Base-by-base conservation (phyloP, 23 red algal species). In the Agarophyton chilense region DNA sequence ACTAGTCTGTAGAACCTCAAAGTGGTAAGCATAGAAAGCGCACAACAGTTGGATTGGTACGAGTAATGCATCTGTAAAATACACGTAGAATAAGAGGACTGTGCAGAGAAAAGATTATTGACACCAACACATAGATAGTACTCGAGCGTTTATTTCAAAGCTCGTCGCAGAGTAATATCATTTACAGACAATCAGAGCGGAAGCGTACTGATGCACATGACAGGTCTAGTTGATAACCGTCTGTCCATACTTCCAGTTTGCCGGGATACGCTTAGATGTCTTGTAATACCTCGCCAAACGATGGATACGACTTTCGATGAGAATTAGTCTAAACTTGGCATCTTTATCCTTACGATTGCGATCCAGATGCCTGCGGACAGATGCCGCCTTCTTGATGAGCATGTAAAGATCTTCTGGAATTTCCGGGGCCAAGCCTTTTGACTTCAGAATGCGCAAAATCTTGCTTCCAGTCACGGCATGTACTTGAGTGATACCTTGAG, bases 291-390 rank as follows among this genome's bases (percentile, higher is more conserved):
- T 84, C 25, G 96, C 71, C 47, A 98, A 77, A 62, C 96, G 78
- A 88, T 98, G 96, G 50, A 98, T 95, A 70, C 96, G 86, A 67
- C 86, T 92, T 62, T 95, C 93, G 44, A 98, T 95, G 12, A 95
- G 80, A 84, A 98, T 98, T 50, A 95, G 89, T 68, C 93, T 86
- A 65, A 98, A 98, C 90, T 98, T 98, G 77, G 96, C 88, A 64
- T 98, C 96, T 60, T 95, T 95, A 88, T 98, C 96, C 87, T 98
- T 95, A 21, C 93, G 81, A 46, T 95, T 98, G 8, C 93, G 82
- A 54, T 98, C 93, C 64, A 98, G 90, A 83, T 98, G 96, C 92
- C 95, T 98, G 31, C 96, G 80, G 9, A 98, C 89, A 25, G 93
- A 70, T 26, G 89, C 77, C 1, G 96, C 96, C 96, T 98, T 95